These are phyloP conservation scores for Ceratobasidium sp. DNA, from an alignment of 1,284 basidiomycete species.

Conservation along the genomic window DNA sequence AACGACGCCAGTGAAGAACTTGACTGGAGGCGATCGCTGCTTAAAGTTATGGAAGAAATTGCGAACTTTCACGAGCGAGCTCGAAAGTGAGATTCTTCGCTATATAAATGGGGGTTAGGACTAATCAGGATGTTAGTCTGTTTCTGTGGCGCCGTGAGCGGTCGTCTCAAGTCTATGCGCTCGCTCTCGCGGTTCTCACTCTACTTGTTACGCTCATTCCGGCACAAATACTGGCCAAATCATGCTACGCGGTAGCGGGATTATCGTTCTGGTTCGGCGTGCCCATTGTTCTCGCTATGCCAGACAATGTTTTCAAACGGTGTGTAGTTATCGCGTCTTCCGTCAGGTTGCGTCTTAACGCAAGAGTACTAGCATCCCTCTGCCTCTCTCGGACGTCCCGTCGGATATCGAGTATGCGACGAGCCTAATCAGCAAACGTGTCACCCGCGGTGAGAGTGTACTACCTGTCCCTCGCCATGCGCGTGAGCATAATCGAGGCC, in stretches of 20 bases:
- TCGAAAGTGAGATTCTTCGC: conserved; percentile 60
- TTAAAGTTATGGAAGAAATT: conserved; percentile 55
- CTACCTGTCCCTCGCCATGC: conserved; percentile 44
- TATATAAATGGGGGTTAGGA: neutral
- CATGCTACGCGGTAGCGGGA: conserved; percentile 57
- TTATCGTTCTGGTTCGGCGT: conserved; percentile 68
- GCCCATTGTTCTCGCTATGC: conserved; percentile 62
- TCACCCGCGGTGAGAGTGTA: conserved; percentile 61
- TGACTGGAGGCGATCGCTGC: conserved; percentile 56
- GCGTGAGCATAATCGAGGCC: conserved; percentile 2
- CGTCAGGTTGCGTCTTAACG: neutral
- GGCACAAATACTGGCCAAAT: conserved; percentile 59
- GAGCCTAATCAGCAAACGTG: conserved; percentile 67
- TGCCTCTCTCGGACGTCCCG: conserved; percentile 60
- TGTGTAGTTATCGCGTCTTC: conserved; percentile 44
- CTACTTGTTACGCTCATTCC: conserved; percentile 58
- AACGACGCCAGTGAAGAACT: conserved; percentile 51
- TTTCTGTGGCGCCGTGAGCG: conserved; percentile 67
- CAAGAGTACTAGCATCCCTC: conserved; percentile 53
- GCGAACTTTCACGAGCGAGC: conserved; percentile 71
- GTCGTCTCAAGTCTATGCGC: conserved; percentile 58
- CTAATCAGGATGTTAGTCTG: conserved; percentile 53
- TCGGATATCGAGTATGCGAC: conserved; percentile 73
- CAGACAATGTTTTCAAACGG: conserved; percentile 58
- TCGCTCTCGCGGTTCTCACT: conserved; percentile 52